Evolutionary conservation across 192 early-diverging fungal species (phyloP).

Genomic region (Rhizophlyctis rosea): DNA sequence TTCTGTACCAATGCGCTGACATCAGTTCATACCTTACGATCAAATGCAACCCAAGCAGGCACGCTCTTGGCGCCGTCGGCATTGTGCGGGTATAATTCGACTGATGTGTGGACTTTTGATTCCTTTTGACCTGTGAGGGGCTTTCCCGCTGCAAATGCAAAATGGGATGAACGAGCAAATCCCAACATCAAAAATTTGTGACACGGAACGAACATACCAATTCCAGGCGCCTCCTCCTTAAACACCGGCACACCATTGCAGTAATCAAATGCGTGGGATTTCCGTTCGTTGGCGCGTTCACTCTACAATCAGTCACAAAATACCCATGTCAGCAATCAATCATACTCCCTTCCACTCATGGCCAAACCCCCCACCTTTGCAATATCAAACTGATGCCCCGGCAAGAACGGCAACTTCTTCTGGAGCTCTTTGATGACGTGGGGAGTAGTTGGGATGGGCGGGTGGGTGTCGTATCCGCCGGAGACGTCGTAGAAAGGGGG

Average conservation of each 20-base stretch:
- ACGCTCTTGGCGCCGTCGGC: slow-evolving; percentile 28
- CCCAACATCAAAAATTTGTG: not conserved
- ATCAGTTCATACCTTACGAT: slow-evolving; percentile 51
- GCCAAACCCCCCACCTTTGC: slow-evolving; percentile 23
- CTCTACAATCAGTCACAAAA: not conserved
- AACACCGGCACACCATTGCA: slow-evolving; percentile 50
- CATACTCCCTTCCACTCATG: not conserved
- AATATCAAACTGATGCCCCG: slow-evolving; percentile 44
- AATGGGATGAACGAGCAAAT: too few relatives aligned
- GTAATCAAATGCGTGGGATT: slow-evolving; percentile 62
- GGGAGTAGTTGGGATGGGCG: too few relatives aligned
- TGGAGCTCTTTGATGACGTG: slow-evolving; percentile 40
- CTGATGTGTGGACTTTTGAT: slow-evolving; percentile 48
- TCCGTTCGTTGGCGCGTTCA: slow-evolving; percentile 40
- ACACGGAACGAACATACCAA: slow-evolving; percentile 33
- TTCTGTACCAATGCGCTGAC: too few relatives aligned
- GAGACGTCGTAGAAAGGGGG: too few relatives aligned
- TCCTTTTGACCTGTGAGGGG: slow-evolving; percentile 43
- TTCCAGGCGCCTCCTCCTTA: slow-evolving; percentile 46
- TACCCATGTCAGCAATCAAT: not conserved
- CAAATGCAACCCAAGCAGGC: slow-evolving; percentile 61
- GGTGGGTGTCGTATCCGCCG: too few relatives aligned
- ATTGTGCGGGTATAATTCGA: slow-evolving; percentile 47
- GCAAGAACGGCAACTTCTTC: slow-evolving; percentile 46
- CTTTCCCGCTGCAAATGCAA: slow-evolving; percentile 38